Base-by-base conservation (phyloP, 2,329 filamentous ascomycete species). In the Monilinia fructigena region DNA sequence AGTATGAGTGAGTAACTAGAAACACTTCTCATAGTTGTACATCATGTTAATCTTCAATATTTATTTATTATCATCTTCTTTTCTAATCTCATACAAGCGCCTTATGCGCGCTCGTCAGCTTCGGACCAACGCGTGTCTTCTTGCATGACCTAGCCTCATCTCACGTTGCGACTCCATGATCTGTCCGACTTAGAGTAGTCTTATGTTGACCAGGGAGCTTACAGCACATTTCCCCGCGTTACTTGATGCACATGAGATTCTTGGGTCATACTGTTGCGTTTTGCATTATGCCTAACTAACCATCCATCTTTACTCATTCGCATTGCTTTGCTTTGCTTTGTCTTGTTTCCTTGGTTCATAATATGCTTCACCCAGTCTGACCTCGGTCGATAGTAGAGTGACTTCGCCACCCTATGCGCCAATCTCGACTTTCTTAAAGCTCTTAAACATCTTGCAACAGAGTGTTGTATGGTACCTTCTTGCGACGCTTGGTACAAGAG, bases 361-460 rank as follows among this genome's bases (percentile, higher is more conserved):
- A 38, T 12, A 65, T 56, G 54, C 28, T 52, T 38, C 31, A 65
- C 59, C 31, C 54, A 64, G 40, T 61, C 63, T 66, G 63, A 66
- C 63, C 48, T 66, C 63, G 63, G 63, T 53, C 55, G 52, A 50
- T 53, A 61, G 55, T 61, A 66, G 63, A 66, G 63, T 66, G 50
- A 66, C 31, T 35, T 61, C 55, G 26, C 55, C 56, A 61, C 63
- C 55, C 40, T 26, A 61, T 66, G 63, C 63, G 48, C 58, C 53
- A 66, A 53, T 42, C 40, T 31, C 58, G 45, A 54, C 50, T 53
- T 16, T 45, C 28, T 20, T 52, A 54, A 23, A 54, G 40, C 26
- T 50, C 26, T 47, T 45, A 40, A 61, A 23, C n/a, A 38, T 26
- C 14, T 54, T 20, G 20, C 50, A 28, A 42, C 28, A 42, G 35